These are phyloP conservation scores for Yarrowia sp. DNA, from an alignment of 805 yeast genomes.

Conservation along the genomic window DNA sequence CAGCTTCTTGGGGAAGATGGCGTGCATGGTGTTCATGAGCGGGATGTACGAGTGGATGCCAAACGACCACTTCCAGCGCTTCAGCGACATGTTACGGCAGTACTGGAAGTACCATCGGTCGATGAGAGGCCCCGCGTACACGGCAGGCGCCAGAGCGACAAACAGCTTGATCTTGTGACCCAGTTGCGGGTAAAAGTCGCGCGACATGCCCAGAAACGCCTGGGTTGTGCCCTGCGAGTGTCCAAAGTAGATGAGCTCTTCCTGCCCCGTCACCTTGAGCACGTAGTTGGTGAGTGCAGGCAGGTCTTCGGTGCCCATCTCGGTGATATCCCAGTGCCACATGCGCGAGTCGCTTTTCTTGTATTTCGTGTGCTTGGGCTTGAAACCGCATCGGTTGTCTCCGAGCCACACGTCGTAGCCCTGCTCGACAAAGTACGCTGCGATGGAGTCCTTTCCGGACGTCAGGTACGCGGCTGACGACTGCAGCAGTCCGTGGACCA, in stretches of 20 bases:
- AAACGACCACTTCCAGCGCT: slow-evolving; percentile 47
- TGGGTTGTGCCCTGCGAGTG: slow-evolving; percentile 97
- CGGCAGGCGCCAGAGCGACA: slow-evolving; percentile 85
- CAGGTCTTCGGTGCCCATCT: slow-evolving; percentile 75
- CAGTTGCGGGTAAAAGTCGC: slow-evolving; percentile 44
- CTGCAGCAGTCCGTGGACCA: slow-evolving; percentile 85
- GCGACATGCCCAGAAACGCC: slow-evolving; percentile 64
- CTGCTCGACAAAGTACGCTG: slow-evolving; percentile 50
- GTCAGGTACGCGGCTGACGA: slow-evolving; percentile 84
- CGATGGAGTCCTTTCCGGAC: slow-evolving; percentile 76
- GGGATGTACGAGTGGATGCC: slow-evolving; percentile 82
- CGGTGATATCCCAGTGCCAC: slow-evolving; percentile 95
- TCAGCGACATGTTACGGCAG: slow-evolving; percentile 34
- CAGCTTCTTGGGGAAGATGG: slow-evolving; percentile 47
- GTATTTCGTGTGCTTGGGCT: slow-evolving; percentile 59
- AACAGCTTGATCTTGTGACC: slow-evolving; percentile 62
- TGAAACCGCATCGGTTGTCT: slow-evolving; percentile 83
- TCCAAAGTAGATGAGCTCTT: slow-evolving; percentile 59
- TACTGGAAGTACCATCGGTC: slow-evolving; percentile 46
- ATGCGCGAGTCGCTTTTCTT: slow-evolving; percentile 48
- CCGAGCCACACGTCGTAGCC: slow-evolving; percentile 92
- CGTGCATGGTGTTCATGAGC: slow-evolving; percentile 60
- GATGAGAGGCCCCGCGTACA: slow-evolving; percentile 77
- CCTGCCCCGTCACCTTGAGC: slow-evolving; percentile 40
- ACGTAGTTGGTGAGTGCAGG: slow-evolving; percentile 70